Evolutionary conservation across 108 stramenopile species (phyloP).

Genomic region (Discostella pseudostelligera): DNA sequence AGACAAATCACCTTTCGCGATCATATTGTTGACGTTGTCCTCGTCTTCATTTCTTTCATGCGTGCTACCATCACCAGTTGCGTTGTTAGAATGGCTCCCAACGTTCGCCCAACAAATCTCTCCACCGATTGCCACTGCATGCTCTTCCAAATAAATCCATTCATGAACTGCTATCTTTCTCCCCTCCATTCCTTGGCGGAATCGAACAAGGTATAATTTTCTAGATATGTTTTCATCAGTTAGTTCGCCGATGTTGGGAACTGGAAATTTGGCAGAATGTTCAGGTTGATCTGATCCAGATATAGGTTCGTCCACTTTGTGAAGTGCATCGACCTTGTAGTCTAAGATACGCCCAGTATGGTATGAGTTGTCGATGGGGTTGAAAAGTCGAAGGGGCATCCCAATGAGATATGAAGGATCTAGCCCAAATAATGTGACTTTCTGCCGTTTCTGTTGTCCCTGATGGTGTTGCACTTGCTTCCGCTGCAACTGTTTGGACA

Average conservation of each 20-base stretch:
- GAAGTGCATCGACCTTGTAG: slow-evolving; percentile 32
- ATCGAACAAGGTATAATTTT: slow-evolving; percentile 38
- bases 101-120: slow-evolving; percentile 46
- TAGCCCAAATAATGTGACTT: slow-evolving; percentile 21
- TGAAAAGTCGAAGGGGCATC: slow-evolving; percentile 38
- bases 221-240: slow-evolving; percentile 31
- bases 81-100: neutral
- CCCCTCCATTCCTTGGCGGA: slow-evolving; percentile 41
- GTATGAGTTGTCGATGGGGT: slow-evolving; percentile 43
- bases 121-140: slow-evolving; percentile 30
- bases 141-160: slow-evolving; percentile 51
- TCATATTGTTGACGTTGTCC: neutral
- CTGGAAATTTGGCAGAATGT: neutral
- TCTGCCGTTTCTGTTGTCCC: slow-evolving; percentile 19
- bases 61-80: neutral
- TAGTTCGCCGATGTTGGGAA: slow-evolving; percentile 14
- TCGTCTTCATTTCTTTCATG: neutral
- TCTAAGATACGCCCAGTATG: slow-evolving; percentile 48
- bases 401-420: slow-evolving; percentile 45
- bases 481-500: slow-evolving; percentile 32
- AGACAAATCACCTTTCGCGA: slow-evolving; percentile 2
- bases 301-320: slow-evolving; percentile 18
- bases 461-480: slow-evolving; percentile 13
- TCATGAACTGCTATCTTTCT: slow-evolving; percentile 43
- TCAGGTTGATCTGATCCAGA: slow-evolving; percentile 9